These are phyloP conservation scores for Massarina eburnea DNA, from an alignment of 2,329 filamentous ascomycete species.

Conservation along the genomic window DNA sequence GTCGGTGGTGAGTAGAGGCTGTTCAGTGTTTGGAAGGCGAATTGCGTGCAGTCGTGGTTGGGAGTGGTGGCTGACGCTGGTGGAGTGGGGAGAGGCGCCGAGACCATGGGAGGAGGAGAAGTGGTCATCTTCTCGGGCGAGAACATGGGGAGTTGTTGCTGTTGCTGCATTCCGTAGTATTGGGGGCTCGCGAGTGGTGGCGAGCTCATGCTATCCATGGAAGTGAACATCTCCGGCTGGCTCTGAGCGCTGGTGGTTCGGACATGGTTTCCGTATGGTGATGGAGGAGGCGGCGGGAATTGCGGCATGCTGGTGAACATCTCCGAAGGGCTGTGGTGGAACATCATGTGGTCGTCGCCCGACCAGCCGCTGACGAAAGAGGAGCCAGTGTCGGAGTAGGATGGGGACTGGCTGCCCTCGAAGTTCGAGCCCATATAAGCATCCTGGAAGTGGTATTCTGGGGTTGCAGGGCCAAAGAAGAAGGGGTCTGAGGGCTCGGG, in stretches of 20 bases:
- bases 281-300: constrained; percentile 20
- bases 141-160: constrained; percentile 25
- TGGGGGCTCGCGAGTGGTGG: constrained; percentile 27
- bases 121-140: constrained; percentile 24
- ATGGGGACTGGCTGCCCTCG: constrained; percentile 36
- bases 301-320: constrained; percentile 30
- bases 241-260: constrained; percentile 33
- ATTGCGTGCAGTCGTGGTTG: constrained; percentile 39
- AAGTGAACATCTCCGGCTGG: constrained; percentile 34
- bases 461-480: constrained; percentile 38
- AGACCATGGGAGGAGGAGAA: constrained; percentile 26
- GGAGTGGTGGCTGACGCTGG: constrained; percentile 22
- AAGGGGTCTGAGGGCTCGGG: constrained; percentile 40
- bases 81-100: constrained; percentile 33
- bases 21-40: constrained; percentile 39
- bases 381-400: constrained; percentile 32
- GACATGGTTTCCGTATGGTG: constrained; percentile 24
- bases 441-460: constrained; percentile 39
- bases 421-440: constrained; percentile 31
- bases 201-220: constrained; percentile 26
- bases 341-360: constrained; percentile 36
- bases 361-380: constrained; percentile 32
- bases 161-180: constrained; percentile 27
- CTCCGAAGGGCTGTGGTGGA: constrained; percentile 24
- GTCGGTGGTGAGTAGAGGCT: constrained; percentile 35